Evolutionary conservation across 1,284 basidiomycete genomes (phyloP).

Genomic region (Ganoderma lucidum): DNA sequence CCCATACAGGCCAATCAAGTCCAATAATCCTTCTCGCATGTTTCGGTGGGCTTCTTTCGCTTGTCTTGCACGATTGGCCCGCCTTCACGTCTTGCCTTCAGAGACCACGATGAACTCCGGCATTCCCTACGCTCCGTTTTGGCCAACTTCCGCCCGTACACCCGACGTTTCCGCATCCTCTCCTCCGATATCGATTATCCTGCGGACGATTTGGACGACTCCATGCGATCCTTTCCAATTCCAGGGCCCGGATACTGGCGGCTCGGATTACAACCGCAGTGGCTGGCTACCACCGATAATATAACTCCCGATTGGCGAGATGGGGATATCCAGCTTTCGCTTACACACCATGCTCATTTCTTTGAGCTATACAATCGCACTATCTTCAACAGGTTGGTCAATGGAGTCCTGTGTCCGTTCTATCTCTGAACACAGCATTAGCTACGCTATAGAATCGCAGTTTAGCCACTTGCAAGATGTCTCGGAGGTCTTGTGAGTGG

Average conservation of each 20-base stretch:
- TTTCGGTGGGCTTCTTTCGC: conserved; percentile 34
- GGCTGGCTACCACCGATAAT: conserved; percentile 30
- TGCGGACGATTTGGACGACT: conserved; percentile 20
- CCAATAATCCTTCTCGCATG: conserved; percentile 35
- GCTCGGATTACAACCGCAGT: conserved; percentile 38
- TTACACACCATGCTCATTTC: conserved; percentile 40
- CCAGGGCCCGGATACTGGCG: conserved; percentile 34
- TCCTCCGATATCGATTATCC: conserved; percentile 37
- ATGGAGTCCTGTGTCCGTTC: background rate
- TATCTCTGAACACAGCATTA: conserved; percentile 10
- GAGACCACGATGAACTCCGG: conserved; percentile 42
- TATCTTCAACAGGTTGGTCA: conserved; percentile 40
- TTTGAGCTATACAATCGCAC: conserved; percentile 38
- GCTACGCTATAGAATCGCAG: conserved; percentile 42
- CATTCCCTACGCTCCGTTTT: conserved; percentile 42
- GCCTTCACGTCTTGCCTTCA: conserved; percentile 11
- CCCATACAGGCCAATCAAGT: conserved; percentile 35
- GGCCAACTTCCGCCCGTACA: conserved; percentile 36
- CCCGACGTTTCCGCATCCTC: conserved; percentile 36
- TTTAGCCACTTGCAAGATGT: conserved; percentile 37
- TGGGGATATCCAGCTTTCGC: conserved; percentile 35
- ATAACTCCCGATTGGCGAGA: conserved; percentile 32
- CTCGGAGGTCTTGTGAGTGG: conserved; percentile 36
- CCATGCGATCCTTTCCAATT: conserved; percentile 29
- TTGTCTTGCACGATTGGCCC: background rate